Percentiles rank a stretch among this genome's conserved stretches.
Conservation (phyloP, 352 stramenopile genomes). For the Lagenidium sp. region DNA sequence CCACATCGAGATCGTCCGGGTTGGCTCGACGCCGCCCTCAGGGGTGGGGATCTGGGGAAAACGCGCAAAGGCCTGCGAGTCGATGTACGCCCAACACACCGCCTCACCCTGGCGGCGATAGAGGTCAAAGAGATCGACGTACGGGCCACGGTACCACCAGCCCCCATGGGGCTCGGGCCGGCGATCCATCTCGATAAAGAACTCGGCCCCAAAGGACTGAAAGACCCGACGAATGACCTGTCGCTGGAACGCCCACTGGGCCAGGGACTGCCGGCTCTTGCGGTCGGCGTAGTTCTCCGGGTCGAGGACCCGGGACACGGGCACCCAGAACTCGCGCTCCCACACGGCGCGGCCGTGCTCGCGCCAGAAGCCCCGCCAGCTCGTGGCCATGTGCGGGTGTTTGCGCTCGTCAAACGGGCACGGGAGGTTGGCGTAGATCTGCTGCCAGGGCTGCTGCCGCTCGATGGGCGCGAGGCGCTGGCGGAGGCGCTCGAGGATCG, state of each 20-base stretch:
- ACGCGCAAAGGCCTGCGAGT: too few relatives aligned
- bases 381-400: background rate
- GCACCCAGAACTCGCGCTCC: background rate
- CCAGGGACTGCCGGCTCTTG: too few relatives aligned
- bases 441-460: background rate
- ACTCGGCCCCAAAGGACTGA: background rate
- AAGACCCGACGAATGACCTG: background rate
- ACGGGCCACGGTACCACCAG: background rate
- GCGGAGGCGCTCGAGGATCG: background rate
- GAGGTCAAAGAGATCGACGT: background rate
- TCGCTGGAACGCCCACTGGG: too few relatives aligned
- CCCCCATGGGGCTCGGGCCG: background rate
- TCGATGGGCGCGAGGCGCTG: background rate
- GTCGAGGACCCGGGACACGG: background rate
- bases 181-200: background rate
- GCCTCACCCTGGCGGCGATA: background rate
- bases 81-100: too few relatives aligned
- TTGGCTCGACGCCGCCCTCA: too few relatives aligned
- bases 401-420: background rate
- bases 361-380: background rate
- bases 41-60: too few relatives aligned
- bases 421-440: background rate
- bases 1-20: too few relatives aligned
- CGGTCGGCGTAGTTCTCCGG: too few relatives aligned
- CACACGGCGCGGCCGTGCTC: background rate